These are phyloP conservation scores for Triticum urartu DNA, from an alignment of 176 grass and related monocot genomes.

Conservation along the genomic window DNA sequence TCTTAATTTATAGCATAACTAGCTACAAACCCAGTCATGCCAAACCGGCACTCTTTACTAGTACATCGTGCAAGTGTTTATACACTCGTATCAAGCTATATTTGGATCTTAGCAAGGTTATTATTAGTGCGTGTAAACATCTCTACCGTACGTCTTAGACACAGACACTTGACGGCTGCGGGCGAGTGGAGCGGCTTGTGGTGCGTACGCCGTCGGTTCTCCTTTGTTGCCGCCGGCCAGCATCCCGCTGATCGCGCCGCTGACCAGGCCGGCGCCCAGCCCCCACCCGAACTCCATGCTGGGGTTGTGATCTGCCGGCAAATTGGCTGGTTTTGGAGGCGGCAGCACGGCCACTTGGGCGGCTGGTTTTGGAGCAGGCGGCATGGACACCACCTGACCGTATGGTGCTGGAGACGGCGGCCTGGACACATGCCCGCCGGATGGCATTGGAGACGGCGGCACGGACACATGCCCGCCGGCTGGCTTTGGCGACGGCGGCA, in stretches of 20 bases:
- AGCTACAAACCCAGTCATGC: neutral
- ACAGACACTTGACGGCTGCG: neutral
- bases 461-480: neutral
- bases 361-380: neutral
- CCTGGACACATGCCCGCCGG: neutral
- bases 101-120: neutral
- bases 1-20: neutral
- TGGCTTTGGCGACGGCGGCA: neutral
- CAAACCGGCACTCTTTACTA: neutral
- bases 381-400: neutral
- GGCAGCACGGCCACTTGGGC: neutral
- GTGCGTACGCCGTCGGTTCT: neutral
- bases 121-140: slow-evolving; percentile 1
- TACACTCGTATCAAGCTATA: neutral
- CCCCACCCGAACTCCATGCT: slow-evolving; percentile 59
- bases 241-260: slow-evolving; percentile 64
- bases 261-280: slow-evolving; percentile 59
- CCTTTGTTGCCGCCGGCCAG: slow-evolving; percentile 42
- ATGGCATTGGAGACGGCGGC: neutral
- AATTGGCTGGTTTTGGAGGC: neutral
- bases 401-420: neutral
- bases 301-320: neutral
- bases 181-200: neutral
- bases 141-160: neutral
- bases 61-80: neutral